Evolutionary conservation across 1,284 basidiomycete species (phyloP).

Genomic region (Leccinum pallidistipes): DNA sequence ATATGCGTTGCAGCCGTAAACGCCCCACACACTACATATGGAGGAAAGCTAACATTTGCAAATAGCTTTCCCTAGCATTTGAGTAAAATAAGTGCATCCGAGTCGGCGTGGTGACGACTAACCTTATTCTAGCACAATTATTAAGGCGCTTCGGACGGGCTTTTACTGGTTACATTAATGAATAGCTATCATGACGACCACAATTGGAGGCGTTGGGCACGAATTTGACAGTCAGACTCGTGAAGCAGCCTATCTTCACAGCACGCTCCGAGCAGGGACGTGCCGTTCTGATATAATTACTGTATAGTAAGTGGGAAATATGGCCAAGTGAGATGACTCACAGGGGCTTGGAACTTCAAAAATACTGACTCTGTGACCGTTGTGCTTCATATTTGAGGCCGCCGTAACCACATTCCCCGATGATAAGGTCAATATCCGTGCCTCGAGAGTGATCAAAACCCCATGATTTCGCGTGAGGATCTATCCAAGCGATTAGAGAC

Average conservation of each 20-base stretch:
- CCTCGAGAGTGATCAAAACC: not conserved
- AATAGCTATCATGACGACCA: conserved; percentile 9
- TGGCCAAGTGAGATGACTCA: conserved; percentile 7
- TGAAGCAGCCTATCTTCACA: conserved; percentile 5
- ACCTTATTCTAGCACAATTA: conserved; percentile 23
- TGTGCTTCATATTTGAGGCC: conserved; percentile 27
- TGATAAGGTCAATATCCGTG: not conserved
- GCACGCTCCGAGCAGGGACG: not conserved
- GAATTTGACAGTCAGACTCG: conserved; percentile 8
- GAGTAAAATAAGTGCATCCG: conserved; percentile 10
- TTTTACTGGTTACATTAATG: conserved; percentile 24
- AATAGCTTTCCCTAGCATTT: conserved; percentile 12
- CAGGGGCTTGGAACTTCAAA: conserved; percentile 16
- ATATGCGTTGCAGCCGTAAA: conserved; percentile 19
- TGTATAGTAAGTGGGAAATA: conserved; percentile 6
- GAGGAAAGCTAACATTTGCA: conserved; percentile 10
- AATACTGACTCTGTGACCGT: conserved; percentile 23
- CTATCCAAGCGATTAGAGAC: not conserved
- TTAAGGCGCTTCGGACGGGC: conserved; percentile 12
- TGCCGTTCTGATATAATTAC: conserved; percentile 10
- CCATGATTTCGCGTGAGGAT: not conserved
- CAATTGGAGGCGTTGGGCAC: conserved; percentile 2
- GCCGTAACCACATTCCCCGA: conserved; percentile 29
- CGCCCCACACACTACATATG: conserved; percentile 2
- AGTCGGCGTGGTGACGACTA: conserved; percentile 10